A percentile compares a stretch with the other conserved stretches of the same genome.
Conservation (phyloP, 139 green algal species). For the Monoraphidium neglectum region DNA sequence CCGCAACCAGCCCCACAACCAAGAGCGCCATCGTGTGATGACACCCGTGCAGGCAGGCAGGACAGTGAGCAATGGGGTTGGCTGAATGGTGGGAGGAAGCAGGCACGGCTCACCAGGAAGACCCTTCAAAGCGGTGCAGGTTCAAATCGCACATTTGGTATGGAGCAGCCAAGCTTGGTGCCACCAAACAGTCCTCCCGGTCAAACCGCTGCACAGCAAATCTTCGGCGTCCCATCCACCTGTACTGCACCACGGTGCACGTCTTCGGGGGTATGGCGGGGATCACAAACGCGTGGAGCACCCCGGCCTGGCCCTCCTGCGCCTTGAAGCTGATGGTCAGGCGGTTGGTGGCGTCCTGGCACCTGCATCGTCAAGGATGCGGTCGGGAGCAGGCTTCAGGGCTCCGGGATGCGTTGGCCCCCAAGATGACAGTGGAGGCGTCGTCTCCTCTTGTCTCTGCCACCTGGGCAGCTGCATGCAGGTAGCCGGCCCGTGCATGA, state of each 20-base stretch:
- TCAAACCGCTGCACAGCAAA: neutral
- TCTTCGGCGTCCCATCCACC: neutral
- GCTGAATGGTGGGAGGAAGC: no score
- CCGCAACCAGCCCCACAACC: neutral
- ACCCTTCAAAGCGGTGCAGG: no score
- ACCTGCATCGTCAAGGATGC: neutral
- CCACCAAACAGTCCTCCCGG: neutral
- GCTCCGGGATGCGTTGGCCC: no score
- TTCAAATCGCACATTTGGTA: neutral
- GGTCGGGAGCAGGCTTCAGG: no score
- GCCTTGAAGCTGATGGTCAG: conserved; percentile 8
- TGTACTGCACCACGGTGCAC: conserved; percentile 41
- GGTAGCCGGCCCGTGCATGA: no score
- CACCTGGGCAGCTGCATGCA: no score
- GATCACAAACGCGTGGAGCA: conserved; percentile 48
- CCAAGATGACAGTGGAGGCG: no score
- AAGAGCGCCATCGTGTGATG: neutral
- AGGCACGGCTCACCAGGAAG: no score
- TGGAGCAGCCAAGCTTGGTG: neutral
- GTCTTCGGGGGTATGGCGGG: conserved; percentile 56
- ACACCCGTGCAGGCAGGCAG: no score
- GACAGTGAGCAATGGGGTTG: no score
- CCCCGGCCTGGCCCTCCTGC: conserved; percentile 36
- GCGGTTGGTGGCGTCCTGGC: conserved; percentile 26
- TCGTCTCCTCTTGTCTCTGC: no score